phyloP scores from a whole-genome alignment of 2,329 filamentous ascomycete species.

The Fusarium devonianum region DNA sequence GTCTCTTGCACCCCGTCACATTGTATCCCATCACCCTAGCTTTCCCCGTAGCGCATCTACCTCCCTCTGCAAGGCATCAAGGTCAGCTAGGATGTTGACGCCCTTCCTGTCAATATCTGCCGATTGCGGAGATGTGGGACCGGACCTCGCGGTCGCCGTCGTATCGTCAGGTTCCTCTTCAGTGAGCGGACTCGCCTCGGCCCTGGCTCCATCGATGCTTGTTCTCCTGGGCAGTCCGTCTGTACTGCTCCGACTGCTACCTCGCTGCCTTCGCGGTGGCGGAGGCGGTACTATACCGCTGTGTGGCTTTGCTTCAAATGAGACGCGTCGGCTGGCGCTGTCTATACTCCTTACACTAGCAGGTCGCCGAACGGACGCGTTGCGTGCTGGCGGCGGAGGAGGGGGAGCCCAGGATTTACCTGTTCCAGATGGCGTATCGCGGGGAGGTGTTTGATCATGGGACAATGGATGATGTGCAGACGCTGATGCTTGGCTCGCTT shows the following conservation, averaged over 20 bases:
- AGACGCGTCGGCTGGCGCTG: conserved; percentile 41
- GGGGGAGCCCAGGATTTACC: conserved; percentile 43
- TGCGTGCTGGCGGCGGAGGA: conserved; percentile 56
- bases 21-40: conserved; percentile 34
- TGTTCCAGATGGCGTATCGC: conserved; percentile 21
- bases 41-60: conserved; percentile 68
- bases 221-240: conserved; percentile 47
- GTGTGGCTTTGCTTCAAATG: conserved; percentile 42
- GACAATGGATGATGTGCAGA: conserved; percentile 18
- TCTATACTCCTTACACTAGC: conserved; percentile 54
- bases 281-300: conserved; percentile 49
- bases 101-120: conserved; percentile 45
- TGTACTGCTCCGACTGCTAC: conserved; percentile 54
- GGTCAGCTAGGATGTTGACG: conserved; percentile 73
- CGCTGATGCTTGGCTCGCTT: conserved; percentile 15
- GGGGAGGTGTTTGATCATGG: conserved; percentile 18
- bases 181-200: conserved; percentile 23
- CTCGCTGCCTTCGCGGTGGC: conserved; percentile 59
- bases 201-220: conserved; percentile 44
- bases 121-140: conserved; percentile 26
- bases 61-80: conserved; percentile 75
- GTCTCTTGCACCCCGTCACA: neutral
- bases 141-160: conserved; percentile 13
- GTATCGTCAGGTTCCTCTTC: conserved; percentile 23
- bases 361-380: conserved; percentile 54